Evolutionary conservation across 2,329 filamentous ascomycete genomes (phyloP), one percentile per base, ranked within the genome.

Genomic region (Thielaviopsis euricoi): DNA sequence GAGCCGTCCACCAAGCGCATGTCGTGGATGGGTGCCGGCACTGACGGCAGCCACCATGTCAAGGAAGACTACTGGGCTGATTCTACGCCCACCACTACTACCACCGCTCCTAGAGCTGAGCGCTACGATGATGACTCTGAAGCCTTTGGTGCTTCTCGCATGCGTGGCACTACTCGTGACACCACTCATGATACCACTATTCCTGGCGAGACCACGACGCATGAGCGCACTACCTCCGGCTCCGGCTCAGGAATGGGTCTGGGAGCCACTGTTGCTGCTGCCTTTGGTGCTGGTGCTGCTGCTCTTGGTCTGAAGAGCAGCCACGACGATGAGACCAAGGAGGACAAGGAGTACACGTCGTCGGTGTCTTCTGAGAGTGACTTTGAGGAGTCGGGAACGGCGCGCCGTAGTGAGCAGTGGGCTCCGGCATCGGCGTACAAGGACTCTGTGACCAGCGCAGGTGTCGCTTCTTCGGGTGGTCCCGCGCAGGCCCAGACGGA

Each of bases 261-360:
- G 37, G 56, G 52, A 10, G 56, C 56, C 17, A 58, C 52, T 43
- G 50, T 60, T 53, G 52, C 56, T 49, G 49, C 52, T 55, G 53
- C 56, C 23, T 33, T 60, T n/a, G 48, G 59, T 56, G 56, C 59
- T 15, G 59, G 59, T 33, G 59, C 56, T 49, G 56, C 59, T 17
- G 56, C 59, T 17, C 49, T 60, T 26, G 59, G 59, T 10, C 22
- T 60, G 40, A 43, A 52, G 7, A 26, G 40, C 17, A 60, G 52
- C 33, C 59, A 60, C 22, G 52, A 58, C 22, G 55, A 58, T 5
- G 15, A 50, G 15, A 10, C 17, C 26, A 55, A 43, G 40, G 55
- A 49, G 17, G 21, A 55, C 9, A 52, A 58, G 48, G 55, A 58
- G 37, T 60, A 60, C 33, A 52, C 59, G 1, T 58, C 55, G 46